These are phyloP conservation scores for Phlebiopsis flavidoalba DNA, from an alignment of 768 basidiomycete species.

Conservation along the genomic window DNA sequence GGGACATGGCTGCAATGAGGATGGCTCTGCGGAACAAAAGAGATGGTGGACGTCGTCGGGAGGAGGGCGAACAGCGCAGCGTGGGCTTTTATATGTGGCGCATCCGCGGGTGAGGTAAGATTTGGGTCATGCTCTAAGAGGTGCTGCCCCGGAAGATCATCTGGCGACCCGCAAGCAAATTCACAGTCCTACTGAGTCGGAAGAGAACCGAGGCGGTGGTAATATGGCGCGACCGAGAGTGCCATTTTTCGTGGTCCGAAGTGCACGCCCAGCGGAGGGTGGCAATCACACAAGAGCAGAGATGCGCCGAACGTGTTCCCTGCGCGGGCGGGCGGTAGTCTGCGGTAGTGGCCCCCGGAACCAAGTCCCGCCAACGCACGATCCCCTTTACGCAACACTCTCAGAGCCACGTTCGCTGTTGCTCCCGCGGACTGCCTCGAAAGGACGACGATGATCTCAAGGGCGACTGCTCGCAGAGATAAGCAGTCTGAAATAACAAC, in stretches of 20 bases:
- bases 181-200: background rate
- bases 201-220: background rate
- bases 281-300: background rate
- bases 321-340: background rate
- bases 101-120: too few species aligned
- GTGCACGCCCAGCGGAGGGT: background rate
- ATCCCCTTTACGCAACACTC: background rate
- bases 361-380: constrained; percentile 2
- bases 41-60: constrained; percentile 10
- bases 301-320: constrained; percentile 11
- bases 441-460: background rate
- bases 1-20: constrained; percentile 15
- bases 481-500: background rate
- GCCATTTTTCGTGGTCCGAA: background rate
- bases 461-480: background rate
- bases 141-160: constrained; percentile 2
- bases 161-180: background rate
- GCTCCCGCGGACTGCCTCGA: background rate
- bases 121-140: background rate
- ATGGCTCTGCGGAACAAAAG: background rate
- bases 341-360: background rate
- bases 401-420: background rate
- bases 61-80: constrained; percentile 1
- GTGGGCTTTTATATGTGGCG: constrained; percentile 8
- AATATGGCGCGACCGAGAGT: background rate